Base-by-base conservation (phyloP, 805 yeast species). In the Saturnispora kantuleensis region DNA sequence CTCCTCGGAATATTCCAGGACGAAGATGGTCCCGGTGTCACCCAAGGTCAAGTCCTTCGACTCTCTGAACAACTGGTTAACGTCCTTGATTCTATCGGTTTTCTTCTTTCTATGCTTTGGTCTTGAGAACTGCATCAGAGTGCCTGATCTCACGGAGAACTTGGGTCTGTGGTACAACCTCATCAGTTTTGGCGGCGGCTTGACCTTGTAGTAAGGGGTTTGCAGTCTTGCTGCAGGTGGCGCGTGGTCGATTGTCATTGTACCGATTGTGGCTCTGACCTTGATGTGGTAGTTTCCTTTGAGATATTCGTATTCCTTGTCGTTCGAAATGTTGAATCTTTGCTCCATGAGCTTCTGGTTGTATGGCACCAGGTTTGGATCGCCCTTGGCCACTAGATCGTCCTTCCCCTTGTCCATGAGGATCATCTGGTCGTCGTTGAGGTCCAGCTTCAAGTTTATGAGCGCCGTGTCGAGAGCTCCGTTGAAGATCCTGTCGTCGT, bases 1-100 rank as follows among this genome's bases (percentile, higher is more conserved):
- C 61, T 93, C 95, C 60, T 93, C 98, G 10, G 93, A 76, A 59
- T 90, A 93, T 58, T 93, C 98, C 70, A 88, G 68, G 42, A 85
- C 69, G 48, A 87, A 77, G 12, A 86, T 71, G 11, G 79, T 77
- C 0, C 87, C 88, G 2, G 86, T 74, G 57, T 93, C 98, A 30
- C 95, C 87, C 5, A 82, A 59, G 0, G 97, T 81, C 46, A 93
- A 68, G 59, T 89, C 97, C 3, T 77, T 68, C 0, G 95, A 75
- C 41, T 69, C 70, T 10, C 76, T 69, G 60, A 89, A 82, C 6
- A 89, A 66, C 59, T 88, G 95, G 41, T 74, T 76, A 7, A 83
- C 71, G 13, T 84, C 81, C 59, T 82, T 85, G 17, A 95, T 96
- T 55, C 79, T 80, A 62, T 90, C 97, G 63, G 78, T 83, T 72